These are phyloP conservation scores for Centaurea solstitialis DNA, from an alignment of 129 eudicot genomes.

Conservation along the genomic window DNA sequence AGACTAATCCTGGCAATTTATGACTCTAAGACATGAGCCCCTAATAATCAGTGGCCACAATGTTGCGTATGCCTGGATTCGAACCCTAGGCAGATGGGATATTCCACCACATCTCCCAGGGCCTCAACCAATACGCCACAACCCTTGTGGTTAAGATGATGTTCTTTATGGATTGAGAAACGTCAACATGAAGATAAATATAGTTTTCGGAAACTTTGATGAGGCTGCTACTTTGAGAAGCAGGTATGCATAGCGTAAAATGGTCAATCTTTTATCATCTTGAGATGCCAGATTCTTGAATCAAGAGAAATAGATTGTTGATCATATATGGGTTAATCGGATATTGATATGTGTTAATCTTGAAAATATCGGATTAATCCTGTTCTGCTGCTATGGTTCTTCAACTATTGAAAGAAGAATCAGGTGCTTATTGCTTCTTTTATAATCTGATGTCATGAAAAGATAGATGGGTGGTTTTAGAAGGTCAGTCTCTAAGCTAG, in stretches of 20 bases:
- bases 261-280: slow-evolving; percentile 7
- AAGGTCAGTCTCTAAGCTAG: background rate
- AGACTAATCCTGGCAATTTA: no score
- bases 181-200: background rate
- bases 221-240: slow-evolving; percentile 14
- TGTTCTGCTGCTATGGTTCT: slow-evolving; percentile 9
- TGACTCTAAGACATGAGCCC: no score
- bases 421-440: background rate
- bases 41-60: no score
- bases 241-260: slow-evolving; percentile 7
- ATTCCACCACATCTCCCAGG: no score
- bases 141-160: no score
- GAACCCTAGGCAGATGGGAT: no score
- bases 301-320: slow-evolving; percentile 6
- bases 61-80: no score
- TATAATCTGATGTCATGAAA: slow-evolving; percentile 2
- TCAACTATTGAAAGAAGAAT: background rate
- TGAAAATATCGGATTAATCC: slow-evolving; percentile 5
- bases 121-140: no score
- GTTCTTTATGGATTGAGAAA: background rate
- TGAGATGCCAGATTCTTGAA: slow-evolving; percentile 9
- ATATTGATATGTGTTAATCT: background rate
- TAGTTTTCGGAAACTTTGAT: background rate
- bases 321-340: slow-evolving; percentile 3
- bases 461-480: background rate